These are phyloP conservation scores for Cladosporium sp. DNA, from an alignment of 2,329 filamentous ascomycete species.

Conservation along the genomic window DNA sequence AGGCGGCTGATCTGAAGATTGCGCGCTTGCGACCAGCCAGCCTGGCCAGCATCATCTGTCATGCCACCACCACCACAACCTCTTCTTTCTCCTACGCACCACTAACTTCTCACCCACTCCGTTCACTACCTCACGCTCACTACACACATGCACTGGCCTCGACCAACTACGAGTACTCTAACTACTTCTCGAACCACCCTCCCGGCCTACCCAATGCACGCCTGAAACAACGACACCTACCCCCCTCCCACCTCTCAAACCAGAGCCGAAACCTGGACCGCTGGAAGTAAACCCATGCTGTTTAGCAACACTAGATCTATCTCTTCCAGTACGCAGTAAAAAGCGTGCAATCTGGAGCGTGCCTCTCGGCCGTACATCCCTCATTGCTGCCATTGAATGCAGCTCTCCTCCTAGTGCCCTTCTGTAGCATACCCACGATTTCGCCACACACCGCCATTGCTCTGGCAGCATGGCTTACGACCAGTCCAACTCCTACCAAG, in stretches of 20 bases:
- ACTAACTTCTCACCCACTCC: neutral
- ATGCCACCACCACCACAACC: neutral
- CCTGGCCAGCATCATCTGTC: neutral
- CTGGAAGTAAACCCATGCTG: neutral
- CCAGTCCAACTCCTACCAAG: slow-evolving; percentile 26
- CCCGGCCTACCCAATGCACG: neutral
- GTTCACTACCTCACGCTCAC: neutral
- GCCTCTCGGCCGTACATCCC: neutral
- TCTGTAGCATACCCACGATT: neutral
- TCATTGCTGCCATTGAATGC: neutral
- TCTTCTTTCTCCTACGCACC: neutral
- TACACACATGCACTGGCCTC: neutral
- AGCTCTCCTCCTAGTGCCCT: neutral
- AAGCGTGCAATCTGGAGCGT: neutral
- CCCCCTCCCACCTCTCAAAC: slow-evolving; percentile 6
- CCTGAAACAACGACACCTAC: neutral
- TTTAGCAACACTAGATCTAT: neutral
- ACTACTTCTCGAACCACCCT: neutral
- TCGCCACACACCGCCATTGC: neutral
- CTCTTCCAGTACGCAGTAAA: neutral
- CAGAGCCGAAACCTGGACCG: neutral
- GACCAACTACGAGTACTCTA: neutral
- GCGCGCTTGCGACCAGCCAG: neutral
- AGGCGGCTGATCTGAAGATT: slow-evolving; percentile 6
- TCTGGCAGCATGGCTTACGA: slow-evolving; percentile 29